Evolutionary conservation across 1,284 basidiomycete genomes (phyloP), one percentile per base, ranked within the genome.

Genomic region (Uromyces viciae-fabae): DNA sequence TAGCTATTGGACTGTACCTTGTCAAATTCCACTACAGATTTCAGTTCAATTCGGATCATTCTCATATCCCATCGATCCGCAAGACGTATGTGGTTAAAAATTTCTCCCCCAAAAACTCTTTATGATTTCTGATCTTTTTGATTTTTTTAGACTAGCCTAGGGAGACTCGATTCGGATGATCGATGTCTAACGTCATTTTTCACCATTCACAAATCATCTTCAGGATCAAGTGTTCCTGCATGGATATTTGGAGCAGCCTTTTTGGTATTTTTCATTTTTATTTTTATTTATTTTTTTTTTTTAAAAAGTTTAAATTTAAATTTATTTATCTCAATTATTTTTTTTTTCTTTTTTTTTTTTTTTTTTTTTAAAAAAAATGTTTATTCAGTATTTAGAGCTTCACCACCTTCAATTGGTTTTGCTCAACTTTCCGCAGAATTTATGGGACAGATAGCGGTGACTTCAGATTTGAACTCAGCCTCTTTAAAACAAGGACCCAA

Each of bases 241-340:
- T 81, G 79, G 79, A 81, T 81, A 40, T 81, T 81, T 54, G 79
- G 79, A 2, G 79, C 71, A 22, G 79, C 79, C 15, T 81, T 81
- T 66, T 56, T 81, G 42, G 79, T 81, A 66, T 62, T 40, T 33
- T n/a, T 36, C n/a, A n/a, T n/a, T n/a, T n/a, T n/a, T n/a, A n/a
- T n/a, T n/a, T n/a, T 8, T 31, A 72, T n/a, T 54, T 38, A 72
- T 36, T 3, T 72, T 17, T 22, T 17, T 3, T 43, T 73, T 8
- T 36, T 22, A 28, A 49, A 43, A 42, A 19, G 3, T 14, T 14
- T 28, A 15, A 11, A 3, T 11, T 25, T 73, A 38, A n/a, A 28
- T 60, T 31, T 31, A 9, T 14, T 15, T 31, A 60, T 31, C 28
- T 31, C 28, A n/a, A n/a, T n/a, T n/a, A n/a, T 3, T 42, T 3